Evolutionary conservation across 805 yeast genomes (phyloP).

Genomic region (Blastobotrys chiropterorum): DNA sequence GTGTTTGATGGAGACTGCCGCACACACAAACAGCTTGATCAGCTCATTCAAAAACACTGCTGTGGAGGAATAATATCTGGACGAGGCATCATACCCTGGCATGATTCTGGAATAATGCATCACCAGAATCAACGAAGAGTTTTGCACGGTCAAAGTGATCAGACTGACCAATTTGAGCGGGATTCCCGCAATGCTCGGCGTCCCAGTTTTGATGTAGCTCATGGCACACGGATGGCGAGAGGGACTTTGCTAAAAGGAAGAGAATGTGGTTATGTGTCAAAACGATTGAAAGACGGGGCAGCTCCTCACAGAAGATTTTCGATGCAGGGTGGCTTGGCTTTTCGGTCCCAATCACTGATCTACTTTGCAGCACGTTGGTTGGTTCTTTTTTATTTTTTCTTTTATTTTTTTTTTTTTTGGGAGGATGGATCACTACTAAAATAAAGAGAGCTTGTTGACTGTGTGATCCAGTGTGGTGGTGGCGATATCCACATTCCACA

Average conservation of each 20-base stretch:
- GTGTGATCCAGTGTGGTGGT: too few species aligned
- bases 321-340: not conserved
- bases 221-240: too few species aligned
- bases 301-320: not conserved
- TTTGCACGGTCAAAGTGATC: slow-evolving; percentile 7
- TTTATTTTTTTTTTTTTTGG: too few species aligned
- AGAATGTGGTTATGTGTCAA: not conserved
- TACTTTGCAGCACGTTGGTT: not conserved
- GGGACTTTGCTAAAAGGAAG: too few species aligned
- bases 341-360: not conserved
- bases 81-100: slow-evolving; percentile 25
- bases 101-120: slow-evolving; percentile 37
- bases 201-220: not conserved
- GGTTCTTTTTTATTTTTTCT: too few species aligned
- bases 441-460: too few species aligned
- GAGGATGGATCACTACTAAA: too few species aligned
- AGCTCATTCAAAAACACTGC: slow-evolving; percentile 36
- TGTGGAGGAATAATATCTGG: slow-evolving; percentile 32
- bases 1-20: slow-evolving; percentile 12
- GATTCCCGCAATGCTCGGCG: slow-evolving; percentile 1
- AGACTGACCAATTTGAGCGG: slow-evolving; percentile 5
- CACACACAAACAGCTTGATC: slow-evolving; percentile 29
- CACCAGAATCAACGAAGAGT: slow-evolving; percentile 13
- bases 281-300: not conserved
- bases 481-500: not conserved